Base-by-base conservation (phyloP, 257 asterid species). In the Ehretia macrophylla region DNA sequence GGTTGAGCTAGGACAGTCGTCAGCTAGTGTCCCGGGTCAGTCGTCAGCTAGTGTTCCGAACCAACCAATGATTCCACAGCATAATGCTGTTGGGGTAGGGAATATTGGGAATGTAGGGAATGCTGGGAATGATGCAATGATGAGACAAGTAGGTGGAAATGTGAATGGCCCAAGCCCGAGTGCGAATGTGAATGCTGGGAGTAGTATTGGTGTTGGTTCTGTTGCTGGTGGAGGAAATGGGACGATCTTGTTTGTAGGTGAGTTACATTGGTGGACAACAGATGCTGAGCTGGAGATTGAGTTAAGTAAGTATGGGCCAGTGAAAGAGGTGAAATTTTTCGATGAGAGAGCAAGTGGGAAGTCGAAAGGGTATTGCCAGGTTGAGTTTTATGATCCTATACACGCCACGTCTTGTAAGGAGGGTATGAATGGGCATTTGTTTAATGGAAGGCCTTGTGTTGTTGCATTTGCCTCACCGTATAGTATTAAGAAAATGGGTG, bases 291-390 rank as follows among this genome's bases (percentile, higher is more conserved):
- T 86, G 47, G 99, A 86, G 79, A 51, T 72, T 32, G 97, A 85
- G 70, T 72, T 90, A 48, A 72, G 77, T 66, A 91, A 83, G 72
- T 93, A 85, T 73, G 99, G 99, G 38, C 70, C 67, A 22, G 94
- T 93, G 44, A 93, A 87, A 85, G 99, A 93, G 75, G 82, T 93
- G 58, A 93, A 86, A 51, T 93, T 89, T 65, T 93, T 78, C 50
- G 97, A 89, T 40, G 99, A 93, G 74, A 78, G 91, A 74, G 97
- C 97, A 49, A 93, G 99, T 75, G 99, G 99, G 17, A 93, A 89
- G 77, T 93, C 99, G 0, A 93, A 89, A 79, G 99, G 99, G 14
- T 93, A 89, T 65, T 89, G 97, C 71, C 96, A 89, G 74, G 97
- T 85, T 23, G 99, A 93, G 57, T 89, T 86, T 70, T 87, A 78